A percentile compares a stretch with the other conserved stretches of the same genome.
These are phyloP conservation scores for Lactifluus hygrophoroides DNA, from an alignment of 768 basidiomycete species.

Conservation along the genomic window DNA sequence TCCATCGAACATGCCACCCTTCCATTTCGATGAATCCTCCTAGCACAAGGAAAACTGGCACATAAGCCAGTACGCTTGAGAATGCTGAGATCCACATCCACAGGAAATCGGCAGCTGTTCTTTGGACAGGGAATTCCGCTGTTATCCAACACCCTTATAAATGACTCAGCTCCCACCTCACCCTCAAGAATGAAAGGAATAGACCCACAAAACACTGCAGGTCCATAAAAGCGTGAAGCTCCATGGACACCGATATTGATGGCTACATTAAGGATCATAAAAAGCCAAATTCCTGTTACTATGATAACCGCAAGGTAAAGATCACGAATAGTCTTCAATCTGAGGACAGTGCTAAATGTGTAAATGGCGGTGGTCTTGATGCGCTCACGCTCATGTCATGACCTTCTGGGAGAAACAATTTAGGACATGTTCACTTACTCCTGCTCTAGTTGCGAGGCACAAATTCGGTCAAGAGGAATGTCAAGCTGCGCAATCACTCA, in stretches of 20 bases:
- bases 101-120: conserved; percentile 41
- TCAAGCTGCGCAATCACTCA: too few species aligned
- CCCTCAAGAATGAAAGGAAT: background rate
- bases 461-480: background rate
- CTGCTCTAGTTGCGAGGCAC: background rate
- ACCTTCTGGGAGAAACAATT: background rate
- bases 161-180: background rate
- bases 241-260: conserved; percentile 31
- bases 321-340: conserved; percentile 25
- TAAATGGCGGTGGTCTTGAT: conserved; percentile 32
- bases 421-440: background rate
- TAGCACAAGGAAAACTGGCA: conserved; percentile 37
- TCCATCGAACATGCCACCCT: conserved; percentile 24
- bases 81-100: conserved; percentile 44
- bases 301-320: conserved; percentile 29
- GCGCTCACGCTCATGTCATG: background rate
- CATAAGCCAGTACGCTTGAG: conserved; percentile 36
- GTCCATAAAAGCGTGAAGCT: conserved; percentile 32
- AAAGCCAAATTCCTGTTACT: conserved; percentile 32
- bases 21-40: conserved; percentile 31
- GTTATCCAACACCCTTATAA: conserved; percentile 47
- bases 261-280: conserved; percentile 33
- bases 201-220: conserved; percentile 34
- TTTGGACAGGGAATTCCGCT: conserved; percentile 28
- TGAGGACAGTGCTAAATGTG: conserved; percentile 33